Evolutionary conservation across 1,284 basidiomycete genomes (phyloP).

Genomic region (Malassezia vespertilionis): DNA sequence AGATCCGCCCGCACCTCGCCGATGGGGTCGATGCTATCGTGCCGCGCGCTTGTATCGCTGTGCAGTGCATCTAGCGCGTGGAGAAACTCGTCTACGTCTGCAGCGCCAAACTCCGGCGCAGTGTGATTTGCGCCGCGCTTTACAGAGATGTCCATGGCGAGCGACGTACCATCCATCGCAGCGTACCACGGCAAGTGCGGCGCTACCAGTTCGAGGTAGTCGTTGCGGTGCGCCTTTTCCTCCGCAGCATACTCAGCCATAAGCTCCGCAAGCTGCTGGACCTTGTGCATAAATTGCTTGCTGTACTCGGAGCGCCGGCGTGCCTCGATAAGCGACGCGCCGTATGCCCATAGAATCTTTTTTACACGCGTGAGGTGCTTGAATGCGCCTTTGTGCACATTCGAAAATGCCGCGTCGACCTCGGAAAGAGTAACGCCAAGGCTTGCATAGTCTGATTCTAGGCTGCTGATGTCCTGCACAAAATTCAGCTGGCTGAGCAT

Average conservation of each 20-base stretch:
- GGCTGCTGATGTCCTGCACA: conserved; percentile 39
- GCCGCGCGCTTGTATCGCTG: conserved; percentile 1
- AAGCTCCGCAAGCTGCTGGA: conserved; percentile 40
- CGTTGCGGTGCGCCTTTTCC: conserved; percentile 30
- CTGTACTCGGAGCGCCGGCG: conserved; percentile 74
- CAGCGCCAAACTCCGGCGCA: conserved; percentile 22
- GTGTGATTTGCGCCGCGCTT: conserved; percentile 21
- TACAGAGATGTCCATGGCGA: conserved; percentile 38
- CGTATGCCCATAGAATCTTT: conserved; percentile 82
- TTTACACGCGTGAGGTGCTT: conserved; percentile 78
- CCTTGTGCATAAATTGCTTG: conserved; percentile 28
- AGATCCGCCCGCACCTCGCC: conserved; percentile 1
- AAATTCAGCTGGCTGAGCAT: conserved; percentile 32
- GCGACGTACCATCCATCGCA: conserved; percentile 31
- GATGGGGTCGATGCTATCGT: not conserved
- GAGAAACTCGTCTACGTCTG: conserved; percentile 28
- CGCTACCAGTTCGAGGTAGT: conserved; percentile 25
- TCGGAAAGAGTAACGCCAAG: conserved; percentile 26
- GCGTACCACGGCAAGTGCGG: conserved; percentile 35
- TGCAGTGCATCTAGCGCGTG: conserved; percentile 30
- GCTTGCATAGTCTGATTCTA: conserved; percentile 44
- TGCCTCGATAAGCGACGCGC: conserved; percentile 79
- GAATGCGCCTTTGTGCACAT: conserved; percentile 58
- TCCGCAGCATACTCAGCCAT: conserved; percentile 37
- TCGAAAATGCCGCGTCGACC: conserved; percentile 29